Evolutionary conservation across 257 asterid genomes (phyloP).

Genomic region (Dorcoceras hygrometricum): DNA sequence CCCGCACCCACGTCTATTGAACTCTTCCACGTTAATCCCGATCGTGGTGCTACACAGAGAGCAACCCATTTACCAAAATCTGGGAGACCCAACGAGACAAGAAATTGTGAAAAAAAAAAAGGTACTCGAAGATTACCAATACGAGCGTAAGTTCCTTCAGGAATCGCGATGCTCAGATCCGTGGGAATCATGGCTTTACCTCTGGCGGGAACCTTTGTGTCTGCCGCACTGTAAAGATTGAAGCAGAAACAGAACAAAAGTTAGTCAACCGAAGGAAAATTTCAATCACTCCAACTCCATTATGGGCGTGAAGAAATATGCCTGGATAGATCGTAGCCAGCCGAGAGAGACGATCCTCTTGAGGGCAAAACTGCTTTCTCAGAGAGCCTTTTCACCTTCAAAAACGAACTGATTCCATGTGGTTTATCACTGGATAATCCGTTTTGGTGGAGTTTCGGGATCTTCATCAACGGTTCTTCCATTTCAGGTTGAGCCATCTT

Average conservation of each 20-base stretch:
- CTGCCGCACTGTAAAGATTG: conserved; percentile 43
- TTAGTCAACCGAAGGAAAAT: neutral
- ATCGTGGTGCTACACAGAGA: conserved; percentile 68
- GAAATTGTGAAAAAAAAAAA: conserved; percentile 34
- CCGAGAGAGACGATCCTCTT: conserved; percentile 51
- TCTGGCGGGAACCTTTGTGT: conserved; percentile 61
- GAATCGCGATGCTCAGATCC: conserved; percentile 78
- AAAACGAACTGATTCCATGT: conserved; percentile 27
- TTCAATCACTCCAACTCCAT: neutral
- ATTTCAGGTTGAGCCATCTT: conserved; percentile 25
- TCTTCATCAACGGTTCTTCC: conserved; percentile 30
- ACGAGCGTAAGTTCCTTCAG: conserved; percentile 85
- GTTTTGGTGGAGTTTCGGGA: conserved; percentile 29
- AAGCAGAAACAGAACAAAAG: neutral
- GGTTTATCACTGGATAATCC: neutral
- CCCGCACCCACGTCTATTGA: conserved; percentile 92
- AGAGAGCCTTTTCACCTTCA: conserved; percentile 52
- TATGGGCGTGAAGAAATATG: neutral
- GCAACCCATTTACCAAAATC: conserved; percentile 37
- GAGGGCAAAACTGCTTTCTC: conserved; percentile 55
- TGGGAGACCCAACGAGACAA: conserved; percentile 39
- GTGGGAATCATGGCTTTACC: conserved; percentile 83
- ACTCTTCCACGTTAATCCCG: conserved; percentile 84
- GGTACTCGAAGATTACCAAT: conserved; percentile 40
- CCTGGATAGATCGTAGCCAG: conserved; percentile 65